These are phyloP conservation scores for Xylaria venustula DNA, from an alignment of 495 filamentous ascomycete species.

Conservation along the genomic window DNA sequence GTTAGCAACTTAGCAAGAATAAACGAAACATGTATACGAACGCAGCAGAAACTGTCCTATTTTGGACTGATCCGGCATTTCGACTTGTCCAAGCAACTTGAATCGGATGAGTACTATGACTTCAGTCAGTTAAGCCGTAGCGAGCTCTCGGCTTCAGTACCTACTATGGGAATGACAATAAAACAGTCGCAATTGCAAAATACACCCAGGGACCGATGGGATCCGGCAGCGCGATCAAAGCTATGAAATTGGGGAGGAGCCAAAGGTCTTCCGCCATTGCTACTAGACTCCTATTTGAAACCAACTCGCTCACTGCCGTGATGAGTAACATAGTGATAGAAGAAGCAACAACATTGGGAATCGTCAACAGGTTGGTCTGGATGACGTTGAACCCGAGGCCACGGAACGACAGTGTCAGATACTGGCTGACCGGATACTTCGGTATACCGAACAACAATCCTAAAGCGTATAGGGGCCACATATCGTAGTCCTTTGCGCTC, in stretches of 20 bases:
- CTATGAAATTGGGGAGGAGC: constrained; percentile 25
- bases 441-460: constrained; percentile 63
- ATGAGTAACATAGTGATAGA: constrained; percentile 25
- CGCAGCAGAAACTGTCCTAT: constrained; percentile 28
- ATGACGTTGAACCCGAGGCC: constrained; percentile 68
- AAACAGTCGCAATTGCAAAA: constrained; percentile 27
- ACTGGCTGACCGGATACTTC: constrained; percentile 52
- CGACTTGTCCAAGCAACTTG: constrained; percentile 30
- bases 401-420: constrained; percentile 65
- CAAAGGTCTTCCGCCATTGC: constrained; percentile 32
- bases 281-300: constrained; percentile 27
- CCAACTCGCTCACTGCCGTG: constrained; percentile 25
- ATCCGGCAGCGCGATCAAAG: constrained; percentile 21
- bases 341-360: constrained; percentile 19
- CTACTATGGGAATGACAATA: constrained; percentile 29
- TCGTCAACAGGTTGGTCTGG: constrained; percentile 50
- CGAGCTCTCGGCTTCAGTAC: not conserved
- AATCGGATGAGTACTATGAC: constrained; percentile 25
- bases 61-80: constrained; percentile 27
- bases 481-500: constrained; percentile 23
- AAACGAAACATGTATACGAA: constrained; percentile 6
- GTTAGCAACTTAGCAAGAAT: constrained; percentile 12
- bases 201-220: constrained; percentile 24
- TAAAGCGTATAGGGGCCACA: constrained; percentile 62
- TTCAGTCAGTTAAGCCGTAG: not conserved